Evolutionary conservation across 139 green algal species (phyloP).

Genomic region (Dunaliella sp.): DNA sequence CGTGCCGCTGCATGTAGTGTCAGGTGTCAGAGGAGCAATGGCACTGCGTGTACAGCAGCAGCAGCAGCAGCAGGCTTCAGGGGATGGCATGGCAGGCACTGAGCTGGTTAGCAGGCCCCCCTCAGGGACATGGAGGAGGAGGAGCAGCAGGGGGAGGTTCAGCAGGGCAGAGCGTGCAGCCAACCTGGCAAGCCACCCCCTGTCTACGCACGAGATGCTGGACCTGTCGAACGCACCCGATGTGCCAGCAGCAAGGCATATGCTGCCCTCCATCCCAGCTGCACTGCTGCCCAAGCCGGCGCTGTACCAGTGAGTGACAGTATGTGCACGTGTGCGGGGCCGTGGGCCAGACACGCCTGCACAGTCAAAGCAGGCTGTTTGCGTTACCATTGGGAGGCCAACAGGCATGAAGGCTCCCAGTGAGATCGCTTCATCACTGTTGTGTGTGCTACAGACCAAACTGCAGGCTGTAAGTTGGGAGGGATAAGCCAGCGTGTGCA

Average conservation of each 20-base stretch:
- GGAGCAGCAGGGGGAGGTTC: neutral
- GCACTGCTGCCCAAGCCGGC: neutral
- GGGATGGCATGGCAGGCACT: neutral
- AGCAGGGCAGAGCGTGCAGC: neutral
- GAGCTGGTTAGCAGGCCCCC: neutral
- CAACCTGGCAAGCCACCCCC: neutral
- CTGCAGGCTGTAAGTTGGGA: too few relatives aligned
- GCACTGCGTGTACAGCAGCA: neutral
- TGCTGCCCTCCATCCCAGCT: neutral
- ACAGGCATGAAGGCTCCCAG: too few relatives aligned
- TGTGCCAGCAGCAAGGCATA: too few relatives aligned
- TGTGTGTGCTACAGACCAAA: too few relatives aligned
- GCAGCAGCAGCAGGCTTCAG: neutral
- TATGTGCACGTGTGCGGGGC: too few relatives aligned
- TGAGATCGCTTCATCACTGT: too few relatives aligned
- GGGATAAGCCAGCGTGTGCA: too few relatives aligned
- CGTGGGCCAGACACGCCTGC: too few relatives aligned
- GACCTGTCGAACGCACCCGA: too few relatives aligned
- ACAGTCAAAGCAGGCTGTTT: too few relatives aligned
- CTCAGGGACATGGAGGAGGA: neutral
- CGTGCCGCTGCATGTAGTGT: neutral
- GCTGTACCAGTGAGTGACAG: neutral
- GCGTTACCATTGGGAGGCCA: too few relatives aligned
- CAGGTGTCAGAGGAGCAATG: neutral
- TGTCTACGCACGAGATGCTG: too few relatives aligned